Percentiles rank a stretch among this genome's conserved stretches.
phyloP scores from a whole-genome alignment of 2,329 filamentous ascomycete species.

The Talaromyces piceae region DNA sequence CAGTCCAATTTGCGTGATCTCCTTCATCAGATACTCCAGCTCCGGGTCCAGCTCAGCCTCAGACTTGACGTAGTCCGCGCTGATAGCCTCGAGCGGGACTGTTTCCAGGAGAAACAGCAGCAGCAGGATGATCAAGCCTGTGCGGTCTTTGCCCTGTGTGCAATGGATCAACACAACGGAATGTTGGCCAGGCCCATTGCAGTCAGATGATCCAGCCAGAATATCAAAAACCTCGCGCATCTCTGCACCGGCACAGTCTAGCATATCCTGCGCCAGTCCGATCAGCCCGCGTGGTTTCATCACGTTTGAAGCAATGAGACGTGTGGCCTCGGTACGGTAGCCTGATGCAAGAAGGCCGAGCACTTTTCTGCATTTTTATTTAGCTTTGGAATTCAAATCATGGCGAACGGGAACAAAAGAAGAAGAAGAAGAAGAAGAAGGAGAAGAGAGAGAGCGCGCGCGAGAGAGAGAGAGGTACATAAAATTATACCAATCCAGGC shows the following conservation, averaged over 20 bases:
- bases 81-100: slow-evolving; percentile 53
- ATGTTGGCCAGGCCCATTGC: too few relatives aligned
- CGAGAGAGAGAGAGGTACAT: too few relatives aligned
- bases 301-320: slow-evolving; percentile 60
- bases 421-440: too few relatives aligned
- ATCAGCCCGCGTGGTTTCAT: slow-evolving; percentile 66
- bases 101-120: slow-evolving; percentile 43
- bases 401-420: background rate
- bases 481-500: slow-evolving; percentile 60
- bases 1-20: slow-evolving; percentile 65
- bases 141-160: slow-evolving; percentile 83
- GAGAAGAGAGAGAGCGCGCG: too few relatives aligned
- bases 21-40: slow-evolving; percentile 55
- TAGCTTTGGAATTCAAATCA: too few relatives aligned
- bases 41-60: slow-evolving; percentile 54
- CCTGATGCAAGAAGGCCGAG: slow-evolving; percentile 57
- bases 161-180: slow-evolving; percentile 71
- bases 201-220: too few relatives aligned
- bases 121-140: slow-evolving; percentile 63
- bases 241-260: slow-evolving; percentile 57
- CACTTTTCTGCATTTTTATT: slow-evolving; percentile 46
- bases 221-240: slow-evolving; percentile 64
- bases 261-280: slow-evolving; percentile 61
- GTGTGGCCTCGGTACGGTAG: slow-evolving; percentile 61
- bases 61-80: slow-evolving; percentile 65